Base-by-base conservation (phyloP, 345 rosid species). In the Turritis glabra region DNA sequence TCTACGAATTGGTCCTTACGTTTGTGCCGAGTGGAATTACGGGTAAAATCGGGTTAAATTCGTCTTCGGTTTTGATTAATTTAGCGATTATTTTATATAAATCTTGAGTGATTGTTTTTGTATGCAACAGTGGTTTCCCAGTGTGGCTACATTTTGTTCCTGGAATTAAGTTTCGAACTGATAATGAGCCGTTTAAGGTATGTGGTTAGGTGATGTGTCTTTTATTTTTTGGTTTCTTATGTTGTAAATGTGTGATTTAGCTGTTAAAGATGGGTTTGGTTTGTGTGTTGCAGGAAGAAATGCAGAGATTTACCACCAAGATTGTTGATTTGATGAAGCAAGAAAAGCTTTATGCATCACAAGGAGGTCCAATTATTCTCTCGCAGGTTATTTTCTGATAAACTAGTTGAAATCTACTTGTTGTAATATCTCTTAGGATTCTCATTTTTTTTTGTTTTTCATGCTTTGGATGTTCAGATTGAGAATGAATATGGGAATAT, bases 401-500 rank as follows among this genome's bases (percentile, higher is more conserved):
- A 30, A 44, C 4, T 62, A 54, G 6, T 5, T 8, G 53, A 48
- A 8, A 27, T 27, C 9, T 52, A 48, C 5, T 41, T 76, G 19
- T 58, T 52, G 15, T 57, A 47, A 48, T 27, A 68, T 48, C 54
- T 63, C 38, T 67, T 3, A 21, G 2, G 30, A 13, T 23, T 65
- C 11, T 67, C 37, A 32, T 32, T 8, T 56, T 22, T 10, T 35
- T 40, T 29, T 3, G 41, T 17, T 21, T 6, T 21, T 18, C 18
- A 1, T 54, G 57, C n/a, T 64, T 47, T 25, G 46, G 18, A 73
- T 80, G 35, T 19, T 41, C 79, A 94, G 98, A 94, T 94, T 82
- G 98, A 94, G 84, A 94, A 94, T 80, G 98, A 91, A 79, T 94
- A 94, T 48, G 98, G 98, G 3, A 90, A 88, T 81, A 56, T 94